Base-by-base conservation (phyloP, 2,329 filamentous ascomycete genomes). In the Elsinoe necatrix region DNA sequence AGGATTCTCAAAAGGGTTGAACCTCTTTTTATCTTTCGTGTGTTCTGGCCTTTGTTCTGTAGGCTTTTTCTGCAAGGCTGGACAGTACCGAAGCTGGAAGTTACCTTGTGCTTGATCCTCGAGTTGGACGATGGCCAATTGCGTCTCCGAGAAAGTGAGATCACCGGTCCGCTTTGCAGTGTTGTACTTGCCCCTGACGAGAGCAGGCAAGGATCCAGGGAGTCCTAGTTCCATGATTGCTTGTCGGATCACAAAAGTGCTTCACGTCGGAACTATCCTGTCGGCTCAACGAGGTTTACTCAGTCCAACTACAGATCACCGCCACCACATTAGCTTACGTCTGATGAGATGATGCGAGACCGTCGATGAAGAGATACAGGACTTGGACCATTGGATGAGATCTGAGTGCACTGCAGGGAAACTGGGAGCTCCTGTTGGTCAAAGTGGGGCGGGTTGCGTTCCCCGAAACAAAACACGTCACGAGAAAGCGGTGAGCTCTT, bases 31-130 rank as follows among this genome's bases (percentile, higher is more conserved):
- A 23, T 64, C 62, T n/a, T 62, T 41, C 2, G 41, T 45, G 63
- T 72, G 63, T 77, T 81, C 54, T 5, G 37, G 23, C 21, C 45
- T 45, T 23, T 60, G 61, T 2, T 66, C 61, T 9, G 64, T 59
- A 3, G 85, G 84, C 65, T 89, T 89, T 64, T 80, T 80, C 48
- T 83, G 83, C 3, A 89, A 75, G 0, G 84, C 72, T 0, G 84
- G 84, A 7, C 84, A 85, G 73, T 82, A 89, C 54, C 85, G 83
- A 1, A 89, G 73, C 71, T 89, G 86, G 66, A 88, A 87, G n/a
- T 37, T 52, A 31, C 16, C 25, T 14, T 23, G 20, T 25, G 20
- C 20, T 1, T 52, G 31, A 21, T 25, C 18, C 3, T 18, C 11
- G 16, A 37, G 11, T 4, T 29, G 54, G 54, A 74, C 67, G 39